phyloP scores from a whole-genome alignment of 768 basidiomycete species.

The Rhizopogon vulgaris region DNA sequence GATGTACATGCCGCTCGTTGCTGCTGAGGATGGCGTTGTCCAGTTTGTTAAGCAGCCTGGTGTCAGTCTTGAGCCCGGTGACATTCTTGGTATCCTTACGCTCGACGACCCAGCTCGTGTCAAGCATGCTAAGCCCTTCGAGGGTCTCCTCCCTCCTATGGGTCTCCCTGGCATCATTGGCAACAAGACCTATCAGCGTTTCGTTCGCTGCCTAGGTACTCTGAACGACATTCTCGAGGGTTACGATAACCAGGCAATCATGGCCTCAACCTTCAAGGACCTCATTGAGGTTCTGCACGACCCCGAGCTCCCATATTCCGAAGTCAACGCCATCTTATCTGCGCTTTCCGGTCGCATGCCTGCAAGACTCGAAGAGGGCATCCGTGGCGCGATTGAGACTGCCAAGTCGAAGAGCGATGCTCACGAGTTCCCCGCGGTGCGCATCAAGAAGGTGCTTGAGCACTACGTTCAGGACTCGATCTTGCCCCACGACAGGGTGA shows the following conservation, averaged over 20 bases:
- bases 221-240: slow-evolving; percentile 92
- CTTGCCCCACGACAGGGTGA: slow-evolving; percentile 70
- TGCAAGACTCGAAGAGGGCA: slow-evolving; percentile 78
- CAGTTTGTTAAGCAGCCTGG: slow-evolving; percentile 98
- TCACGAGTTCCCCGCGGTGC: slow-evolving; percentile 85
- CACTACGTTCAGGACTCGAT: slow-evolving; percentile 78
- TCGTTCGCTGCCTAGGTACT: slow-evolving; percentile 64
- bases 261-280: slow-evolving; percentile 82
- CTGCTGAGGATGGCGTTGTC: slow-evolving; percentile 88
- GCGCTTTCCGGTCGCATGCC: slow-evolving; percentile 92
- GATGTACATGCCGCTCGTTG: slow-evolving; percentile 99
- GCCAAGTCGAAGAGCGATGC: slow-evolving; percentile 67
- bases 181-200: slow-evolving; percentile 84
- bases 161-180: slow-evolving; percentile 83
- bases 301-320: slow-evolving; percentile 83
- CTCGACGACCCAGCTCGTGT: slow-evolving; percentile 95
- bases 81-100: slow-evolving; percentile 94
- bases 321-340: slow-evolving; percentile 77
- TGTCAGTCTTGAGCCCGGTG: slow-evolving; percentile 92
- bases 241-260: slow-evolving; percentile 92
- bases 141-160: slow-evolving; percentile 84
- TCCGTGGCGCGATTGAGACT: slow-evolving; percentile 72
- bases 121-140: slow-evolving; percentile 97
- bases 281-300: slow-evolving; percentile 78
- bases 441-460: slow-evolving; percentile 82